phyloP scores from a whole-genome alignment of 148 eudicot genomes.

The Suaeda aralocaspica region DNA sequence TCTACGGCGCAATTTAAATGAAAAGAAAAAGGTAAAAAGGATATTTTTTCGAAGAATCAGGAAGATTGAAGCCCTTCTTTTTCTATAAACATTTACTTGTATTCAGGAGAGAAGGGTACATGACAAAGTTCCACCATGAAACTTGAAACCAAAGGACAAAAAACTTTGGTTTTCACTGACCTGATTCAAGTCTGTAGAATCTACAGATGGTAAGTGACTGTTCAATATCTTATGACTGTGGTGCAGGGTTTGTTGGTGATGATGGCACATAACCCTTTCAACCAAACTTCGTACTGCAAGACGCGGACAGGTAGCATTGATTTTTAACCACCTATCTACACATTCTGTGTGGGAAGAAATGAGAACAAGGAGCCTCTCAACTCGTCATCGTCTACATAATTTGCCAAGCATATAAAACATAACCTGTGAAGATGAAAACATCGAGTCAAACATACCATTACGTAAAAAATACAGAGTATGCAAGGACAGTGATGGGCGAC shows the following conservation, averaged over 20 bases:
- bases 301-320: slow-evolving; percentile 76
- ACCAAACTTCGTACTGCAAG: slow-evolving; percentile 56
- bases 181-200: slow-evolving; percentile 8
- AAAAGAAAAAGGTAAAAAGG: neutral
- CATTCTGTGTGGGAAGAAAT: slow-evolving; percentile 74
- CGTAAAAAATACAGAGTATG: neutral
- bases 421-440: slow-evolving; percentile 38
- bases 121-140: slow-evolving; percentile 18
- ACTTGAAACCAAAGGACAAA: slow-evolving; percentile 24
- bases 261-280: slow-evolving; percentile 31
- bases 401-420: slow-evolving; percentile 70
- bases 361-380: slow-evolving; percentile 70
- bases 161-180: slow-evolving; percentile 22
- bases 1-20: slow-evolving; percentile 6
- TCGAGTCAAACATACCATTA: slow-evolving; percentile 1
- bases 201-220: neutral
- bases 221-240: slow-evolving; percentile 26
- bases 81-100: slow-evolving; percentile 3
- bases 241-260: slow-evolving; percentile 33
- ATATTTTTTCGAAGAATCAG: neutral
- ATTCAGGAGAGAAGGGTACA: slow-evolving; percentile 13
- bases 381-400: slow-evolving; percentile 54
- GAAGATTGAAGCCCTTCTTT: neutral
- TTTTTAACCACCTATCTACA: slow-evolving; percentile 76
- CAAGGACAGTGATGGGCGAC: neutral